Evolutionary conservation across 257 asterid genomes (phyloP).

Genomic region (Scutellaria baicalensis): DNA sequence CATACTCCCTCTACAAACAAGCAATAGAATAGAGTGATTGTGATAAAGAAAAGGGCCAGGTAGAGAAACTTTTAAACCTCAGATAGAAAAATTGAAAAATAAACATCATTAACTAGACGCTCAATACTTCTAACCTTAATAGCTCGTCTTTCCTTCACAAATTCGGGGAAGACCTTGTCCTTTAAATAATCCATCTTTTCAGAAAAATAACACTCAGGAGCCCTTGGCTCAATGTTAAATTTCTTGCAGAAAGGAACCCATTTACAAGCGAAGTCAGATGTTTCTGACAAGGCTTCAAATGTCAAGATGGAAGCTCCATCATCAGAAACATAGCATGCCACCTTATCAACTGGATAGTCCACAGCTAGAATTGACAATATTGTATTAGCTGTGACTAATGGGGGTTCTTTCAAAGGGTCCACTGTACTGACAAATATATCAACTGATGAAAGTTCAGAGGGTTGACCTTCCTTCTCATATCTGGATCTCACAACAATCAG

Average conservation of each 20-base stretch:
- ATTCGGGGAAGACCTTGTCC: not conserved
- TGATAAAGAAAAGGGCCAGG: not conserved
- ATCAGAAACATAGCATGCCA: not conserved
- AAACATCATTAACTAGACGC: not conserved
- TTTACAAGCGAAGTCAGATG: not conserved
- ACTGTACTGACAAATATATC: slow-evolving; percentile 9
- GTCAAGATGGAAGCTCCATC: slow-evolving; percentile 11
- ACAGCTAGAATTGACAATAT: slow-evolving; percentile 5
- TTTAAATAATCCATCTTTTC: slow-evolving; percentile 2
- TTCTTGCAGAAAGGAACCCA: slow-evolving; percentile 11
- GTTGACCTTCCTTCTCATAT: slow-evolving; percentile 5
- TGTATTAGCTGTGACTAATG: slow-evolving; percentile 3
- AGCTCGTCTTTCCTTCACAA: slow-evolving; percentile 1
- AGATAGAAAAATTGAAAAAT: not conserved
- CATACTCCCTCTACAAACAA: slow-evolving; percentile 12
- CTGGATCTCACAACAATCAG: not conserved
- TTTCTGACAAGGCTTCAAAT: slow-evolving; percentile 2
- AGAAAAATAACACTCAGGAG: slow-evolving; percentile 6
- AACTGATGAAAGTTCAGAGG: slow-evolving; percentile 6
- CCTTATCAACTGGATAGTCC: slow-evolving; percentile 5
- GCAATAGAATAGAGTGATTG: not conserved
- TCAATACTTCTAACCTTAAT: not conserved
- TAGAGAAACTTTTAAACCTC: not conserved
- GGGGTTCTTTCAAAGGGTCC: not conserved
- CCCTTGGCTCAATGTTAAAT: slow-evolving; percentile 5